Base-by-base conservation (phyloP, 1,139 yeast species). In the Yamadazyma atlantica region DNA sequence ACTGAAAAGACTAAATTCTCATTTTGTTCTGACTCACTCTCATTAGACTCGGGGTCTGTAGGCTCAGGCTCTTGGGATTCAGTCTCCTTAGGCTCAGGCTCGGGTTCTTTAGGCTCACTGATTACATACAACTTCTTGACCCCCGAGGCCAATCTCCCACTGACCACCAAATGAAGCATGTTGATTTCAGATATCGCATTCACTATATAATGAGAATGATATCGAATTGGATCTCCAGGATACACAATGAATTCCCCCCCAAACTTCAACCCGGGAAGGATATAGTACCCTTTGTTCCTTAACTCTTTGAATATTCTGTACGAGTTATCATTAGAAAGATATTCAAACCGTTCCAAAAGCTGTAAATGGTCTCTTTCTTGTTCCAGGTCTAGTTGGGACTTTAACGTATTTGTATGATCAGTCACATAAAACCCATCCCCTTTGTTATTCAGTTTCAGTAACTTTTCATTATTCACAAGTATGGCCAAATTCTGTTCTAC, bases 211-310 rank as follows among this genome's bases (percentile, higher is more conserved):
- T 90, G 96, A 2, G 97, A 85, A 59, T 92, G 98, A 54, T 80
- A 92, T 35, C 95, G 62, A 41, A 92, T 64, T 2, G 97, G 96
- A 55, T 92, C 98, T 0, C 97, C 97, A 0, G 97, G 97, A 50
- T 92, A 92, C 2, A 92, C 89, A 37, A 92, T 77, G 52, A 80
- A 88, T 41, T 82, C 81, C 3, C 96, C 95, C 1, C 98, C 98
- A 57, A 90, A 92, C 43, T 96, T 73, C 30, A 89, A 66, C 0
- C 97, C 98, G 0, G 97, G 96, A 25, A 89, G 72, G 16, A 89
- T 47, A 49, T 56, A 85, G 54, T 73, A 82, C 0, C 75, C 78
- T 14, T 55, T 51, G 1, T 53, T 46, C 42, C 75, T 78, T 33
- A 86, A 58, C 36, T 66, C 57, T 30, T 62, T 60, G 33, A 54